Evolutionary conservation across 2,329 filamentous ascomycete species (phyloP).

Genomic region (Drechmeria coniospora): DNA sequence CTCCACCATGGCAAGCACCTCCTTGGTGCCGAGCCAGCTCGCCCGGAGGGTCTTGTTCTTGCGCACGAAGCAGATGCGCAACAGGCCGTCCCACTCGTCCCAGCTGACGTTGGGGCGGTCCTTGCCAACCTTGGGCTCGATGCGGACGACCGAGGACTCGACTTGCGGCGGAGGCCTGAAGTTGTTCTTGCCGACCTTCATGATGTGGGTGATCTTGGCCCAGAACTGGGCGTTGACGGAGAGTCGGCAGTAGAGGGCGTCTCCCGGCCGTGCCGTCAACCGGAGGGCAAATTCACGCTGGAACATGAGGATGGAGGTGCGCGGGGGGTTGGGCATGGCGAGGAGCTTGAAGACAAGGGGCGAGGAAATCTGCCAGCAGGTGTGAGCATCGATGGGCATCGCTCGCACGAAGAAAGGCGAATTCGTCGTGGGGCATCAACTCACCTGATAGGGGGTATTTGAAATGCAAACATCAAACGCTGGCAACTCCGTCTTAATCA

Average conservation of each 20-base stretch:
- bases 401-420: background rate
- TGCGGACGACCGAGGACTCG: slow-evolving; percentile 77
- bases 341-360: slow-evolving; percentile 86
- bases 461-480: slow-evolving; percentile 74
- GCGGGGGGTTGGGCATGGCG: slow-evolving; percentile 63
- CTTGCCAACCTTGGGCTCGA: slow-evolving; percentile 69
- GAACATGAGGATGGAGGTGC: slow-evolving; percentile 85
- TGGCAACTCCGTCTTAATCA: slow-evolving; percentile 65
- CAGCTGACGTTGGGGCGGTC: slow-evolving; percentile 75
- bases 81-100: slow-evolving; percentile 86
- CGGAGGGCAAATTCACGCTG: slow-evolving; percentile 90
- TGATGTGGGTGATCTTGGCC: slow-evolving; percentile 50
- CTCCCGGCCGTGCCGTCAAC: slow-evolving; percentile 73
- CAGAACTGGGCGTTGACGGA: slow-evolving; percentile 90
- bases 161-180: slow-evolving; percentile 91
- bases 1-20: slow-evolving; percentile 70
- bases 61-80: slow-evolving; percentile 55
- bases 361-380: slow-evolving; percentile 53
- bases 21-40: slow-evolving; percentile 64
- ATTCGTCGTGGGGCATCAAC: background rate
- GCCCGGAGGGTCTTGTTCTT: slow-evolving; percentile 85
- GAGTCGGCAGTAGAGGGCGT: slow-evolving; percentile 79
- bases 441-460: slow-evolving; percentile 47
- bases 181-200: slow-evolving; percentile 94
- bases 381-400: background rate